Evolutionary conservation across 768 basidiomycete genomes (phyloP).

Genomic region (Leccinum longicurvipes): DNA sequence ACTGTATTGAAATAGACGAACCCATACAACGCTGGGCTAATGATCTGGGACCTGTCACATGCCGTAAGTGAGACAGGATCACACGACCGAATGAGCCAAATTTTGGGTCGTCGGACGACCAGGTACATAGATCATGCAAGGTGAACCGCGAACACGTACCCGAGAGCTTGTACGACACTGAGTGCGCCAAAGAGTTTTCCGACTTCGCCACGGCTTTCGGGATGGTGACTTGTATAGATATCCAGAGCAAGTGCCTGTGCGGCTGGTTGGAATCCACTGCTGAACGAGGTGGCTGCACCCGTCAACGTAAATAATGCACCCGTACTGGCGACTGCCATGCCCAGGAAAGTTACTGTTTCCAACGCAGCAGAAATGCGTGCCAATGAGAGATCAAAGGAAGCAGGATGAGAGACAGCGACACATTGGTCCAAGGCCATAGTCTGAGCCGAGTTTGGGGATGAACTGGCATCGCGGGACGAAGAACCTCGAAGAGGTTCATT

Average conservation of each 20-base stretch:
- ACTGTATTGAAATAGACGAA: slow-evolving; percentile 70
- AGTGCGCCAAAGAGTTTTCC: slow-evolving; percentile 81
- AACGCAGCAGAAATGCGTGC: slow-evolving; percentile 59
- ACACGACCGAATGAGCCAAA: not conserved
- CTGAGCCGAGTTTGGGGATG: slow-evolving; percentile 1
- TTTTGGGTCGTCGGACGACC: no score
- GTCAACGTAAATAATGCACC: slow-evolving; percentile 50
- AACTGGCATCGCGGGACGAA: slow-evolving; percentile 1
- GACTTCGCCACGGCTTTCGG: slow-evolving; percentile 45
- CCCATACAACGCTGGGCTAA: slow-evolving; percentile 74
- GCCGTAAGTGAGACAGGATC: not conserved
- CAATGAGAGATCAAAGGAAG: slow-evolving; percentile 66
- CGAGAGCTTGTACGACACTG: slow-evolving; percentile 67
- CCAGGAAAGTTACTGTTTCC: slow-evolving; percentile 49
- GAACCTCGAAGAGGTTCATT: slow-evolving; percentile 19
- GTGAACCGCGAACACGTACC: slow-evolving; percentile 36
- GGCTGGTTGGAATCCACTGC: slow-evolving; percentile 62
- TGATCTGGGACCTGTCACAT: slow-evolving; percentile 51
- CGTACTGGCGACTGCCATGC: slow-evolving; percentile 47
- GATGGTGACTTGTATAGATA: slow-evolving; percentile 52
- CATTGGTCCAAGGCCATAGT: not conserved
- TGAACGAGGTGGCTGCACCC: slow-evolving; percentile 52
- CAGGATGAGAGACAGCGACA: slow-evolving; percentile 33
- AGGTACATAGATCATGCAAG: no score
- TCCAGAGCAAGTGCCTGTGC: slow-evolving; percentile 70